Conservation (phyloP, 176 grass and related monocot species). For the Pontederia crassipes region DNA sequence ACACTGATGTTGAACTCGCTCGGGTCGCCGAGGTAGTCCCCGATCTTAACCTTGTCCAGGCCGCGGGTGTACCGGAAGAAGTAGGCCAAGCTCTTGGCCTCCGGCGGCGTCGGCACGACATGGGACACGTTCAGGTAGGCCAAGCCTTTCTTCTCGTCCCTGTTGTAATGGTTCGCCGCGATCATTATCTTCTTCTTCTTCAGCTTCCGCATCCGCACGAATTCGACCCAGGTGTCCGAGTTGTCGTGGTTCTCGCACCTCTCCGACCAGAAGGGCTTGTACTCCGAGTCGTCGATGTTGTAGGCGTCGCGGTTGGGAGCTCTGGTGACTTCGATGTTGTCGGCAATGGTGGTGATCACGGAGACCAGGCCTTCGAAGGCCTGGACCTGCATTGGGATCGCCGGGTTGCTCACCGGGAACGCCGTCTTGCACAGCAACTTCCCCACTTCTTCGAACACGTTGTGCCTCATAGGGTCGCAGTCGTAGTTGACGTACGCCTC, state of each 20-base stretch:
- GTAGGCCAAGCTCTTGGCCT: slow-evolving; percentile 58
- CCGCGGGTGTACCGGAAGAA: slow-evolving; percentile 76
- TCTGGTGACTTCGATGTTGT: slow-evolving; percentile 56
- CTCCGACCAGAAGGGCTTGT: slow-evolving; percentile 43
- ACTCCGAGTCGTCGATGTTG: slow-evolving; percentile 49
- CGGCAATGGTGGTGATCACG: slow-evolving; percentile 80
- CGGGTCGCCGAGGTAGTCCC: slow-evolving; percentile 78
- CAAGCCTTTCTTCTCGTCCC: slow-evolving; percentile 85
- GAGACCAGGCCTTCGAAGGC: slow-evolving; percentile 80
- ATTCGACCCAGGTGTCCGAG: slow-evolving; percentile 65
- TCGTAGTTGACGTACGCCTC: slow-evolving; percentile 98
- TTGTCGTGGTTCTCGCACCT: slow-evolving; percentile 29
- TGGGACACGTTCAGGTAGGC: slow-evolving; percentile 62
- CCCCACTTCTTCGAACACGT: slow-evolving; percentile 67
- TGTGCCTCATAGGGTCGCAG: slow-evolving; percentile 67
- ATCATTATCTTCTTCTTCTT: slow-evolving; percentile 73
- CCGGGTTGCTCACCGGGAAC: slow-evolving; percentile 40
- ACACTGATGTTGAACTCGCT: slow-evolving; percentile 55
- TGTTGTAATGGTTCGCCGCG: slow-evolving; percentile 89
- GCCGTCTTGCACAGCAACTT: slow-evolving; percentile 78
- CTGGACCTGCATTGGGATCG: slow-evolving; percentile 57
- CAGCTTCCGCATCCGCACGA: slow-evolving; percentile 63
- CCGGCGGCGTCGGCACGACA: slow-evolving; percentile 56
- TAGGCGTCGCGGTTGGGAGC: slow-evolving; percentile 32
- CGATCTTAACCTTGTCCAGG: slow-evolving; percentile 72